Conservation (phyloP, 208 protist species). For the Herpetomonas samuelpessoai region DNA sequence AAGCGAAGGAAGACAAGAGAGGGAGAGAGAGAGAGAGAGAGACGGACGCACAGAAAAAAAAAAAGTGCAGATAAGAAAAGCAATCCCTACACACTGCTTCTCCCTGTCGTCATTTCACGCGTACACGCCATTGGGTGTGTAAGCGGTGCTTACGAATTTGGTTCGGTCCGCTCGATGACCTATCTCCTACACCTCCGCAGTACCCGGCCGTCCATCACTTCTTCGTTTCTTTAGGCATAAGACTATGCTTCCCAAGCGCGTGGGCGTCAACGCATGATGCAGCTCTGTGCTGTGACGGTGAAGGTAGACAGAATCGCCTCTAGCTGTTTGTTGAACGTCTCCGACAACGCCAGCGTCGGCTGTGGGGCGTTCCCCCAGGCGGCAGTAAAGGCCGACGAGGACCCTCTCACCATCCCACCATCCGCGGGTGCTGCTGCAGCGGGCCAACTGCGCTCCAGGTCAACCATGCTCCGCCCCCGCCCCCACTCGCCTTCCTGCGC, state of each 20-base stretch:
- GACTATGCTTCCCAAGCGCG: background rate
- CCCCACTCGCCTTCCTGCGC: constrained; percentile 2
- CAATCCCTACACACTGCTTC: background rate
- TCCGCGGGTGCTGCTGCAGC: constrained; percentile 22
- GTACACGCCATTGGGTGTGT: constrained; percentile 2
- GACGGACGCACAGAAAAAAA: background rate
- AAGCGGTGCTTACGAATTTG: no score
- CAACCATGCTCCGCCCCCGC: background rate
- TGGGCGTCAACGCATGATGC: constrained; percentile 30
- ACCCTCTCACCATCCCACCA: background rate
- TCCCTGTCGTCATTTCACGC: no score
- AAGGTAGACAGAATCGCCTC: constrained; percentile 57
- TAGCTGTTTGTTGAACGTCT: constrained; percentile 52
- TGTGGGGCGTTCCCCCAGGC: constrained; percentile 9
- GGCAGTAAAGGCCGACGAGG: no score
- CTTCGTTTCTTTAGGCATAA: no score
- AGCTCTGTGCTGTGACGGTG: constrained; percentile 59
- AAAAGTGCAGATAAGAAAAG: constrained; percentile 2
- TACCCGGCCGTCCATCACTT: no score
- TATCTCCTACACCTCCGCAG: no score
- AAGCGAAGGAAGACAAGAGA: constrained; percentile 10
- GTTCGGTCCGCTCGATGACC: no score
- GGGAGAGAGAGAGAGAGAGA: constrained; percentile 14
- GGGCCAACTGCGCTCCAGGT: constrained; percentile 39
- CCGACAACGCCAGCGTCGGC: constrained; percentile 59